Evolutionary conservation across 305 asterid species (phyloP).

Genomic region (Withania somnifera): DNA sequence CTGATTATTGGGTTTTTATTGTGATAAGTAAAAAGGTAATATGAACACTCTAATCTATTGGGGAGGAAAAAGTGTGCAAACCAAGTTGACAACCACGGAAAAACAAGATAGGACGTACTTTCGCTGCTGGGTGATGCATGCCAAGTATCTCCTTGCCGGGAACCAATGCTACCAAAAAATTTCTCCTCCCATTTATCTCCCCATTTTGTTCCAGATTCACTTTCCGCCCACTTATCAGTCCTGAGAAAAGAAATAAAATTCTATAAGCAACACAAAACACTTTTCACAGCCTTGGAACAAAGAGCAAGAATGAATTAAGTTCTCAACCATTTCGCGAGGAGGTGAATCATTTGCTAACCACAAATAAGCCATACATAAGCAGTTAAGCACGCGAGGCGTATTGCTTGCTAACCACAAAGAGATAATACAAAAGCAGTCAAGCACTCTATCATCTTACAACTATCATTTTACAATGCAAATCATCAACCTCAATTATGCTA

Average conservation of each 20-base stretch:
- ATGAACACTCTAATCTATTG: not conserved
- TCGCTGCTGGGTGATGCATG: slow-evolving; percentile 65
- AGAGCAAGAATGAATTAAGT: too few relatives aligned
- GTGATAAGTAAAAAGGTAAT: not conserved
- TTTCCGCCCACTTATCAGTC: slow-evolving; percentile 99
- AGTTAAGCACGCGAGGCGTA: not conserved
- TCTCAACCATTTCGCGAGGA: too few relatives aligned
- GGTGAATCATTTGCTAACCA: not conserved
- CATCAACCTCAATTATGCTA: not conserved
- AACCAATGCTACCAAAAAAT: slow-evolving; percentile 82
- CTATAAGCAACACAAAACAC: not conserved
- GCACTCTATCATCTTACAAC: too few relatives aligned
- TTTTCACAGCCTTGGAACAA: too few relatives aligned
- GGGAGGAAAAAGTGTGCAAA: not conserved
- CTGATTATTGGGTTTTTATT: not conserved
- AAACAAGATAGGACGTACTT: slow-evolving; percentile 31
- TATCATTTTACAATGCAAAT: not conserved
- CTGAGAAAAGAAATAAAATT: slow-evolving; percentile 21
- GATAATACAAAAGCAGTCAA: not conserved
- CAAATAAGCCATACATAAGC: not conserved
- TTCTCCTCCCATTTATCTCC: slow-evolving; percentile 99
- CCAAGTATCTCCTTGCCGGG: slow-evolving; percentile 99
- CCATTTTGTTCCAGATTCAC: slow-evolving; percentile 92
- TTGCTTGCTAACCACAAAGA: not conserved
- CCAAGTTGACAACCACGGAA: not conserved